These are phyloP conservation scores for Pyrus betulifolia DNA, from an alignment of 306 rosid genomes.

Conservation along the genomic window DNA sequence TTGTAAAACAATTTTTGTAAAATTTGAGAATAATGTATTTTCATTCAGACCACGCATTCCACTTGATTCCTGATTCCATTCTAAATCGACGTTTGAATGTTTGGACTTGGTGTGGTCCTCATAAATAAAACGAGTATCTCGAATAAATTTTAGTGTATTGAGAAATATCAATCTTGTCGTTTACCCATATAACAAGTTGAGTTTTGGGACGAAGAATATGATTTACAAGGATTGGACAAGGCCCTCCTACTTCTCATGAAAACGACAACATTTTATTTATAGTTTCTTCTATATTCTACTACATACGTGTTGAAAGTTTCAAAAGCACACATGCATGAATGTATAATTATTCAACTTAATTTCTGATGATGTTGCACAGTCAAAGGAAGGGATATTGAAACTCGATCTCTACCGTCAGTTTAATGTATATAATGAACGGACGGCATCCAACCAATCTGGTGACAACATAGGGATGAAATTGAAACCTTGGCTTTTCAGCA, in stretches of 20 bases:
- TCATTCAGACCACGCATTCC: neutral
- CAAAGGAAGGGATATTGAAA: neutral
- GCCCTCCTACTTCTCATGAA: too few species aligned
- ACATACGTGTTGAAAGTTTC: too few species aligned
- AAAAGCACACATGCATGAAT: too few species aligned
- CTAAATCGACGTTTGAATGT: neutral
- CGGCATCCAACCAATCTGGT: neutral
- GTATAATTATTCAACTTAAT: too few species aligned
- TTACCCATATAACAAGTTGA: too few species aligned
- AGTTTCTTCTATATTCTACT: too few species aligned
- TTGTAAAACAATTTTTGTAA: neutral
- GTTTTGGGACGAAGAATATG: too few species aligned
- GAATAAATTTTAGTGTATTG: too few species aligned
- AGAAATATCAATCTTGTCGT: too few species aligned
- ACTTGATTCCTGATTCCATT: neutral
- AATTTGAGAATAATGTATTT: neutral
- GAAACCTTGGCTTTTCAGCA: neutral
- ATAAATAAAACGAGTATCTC: too few species aligned
- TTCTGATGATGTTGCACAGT: neutral
- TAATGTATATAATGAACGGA: constrained; percentile 7
- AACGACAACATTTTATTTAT: too few species aligned
- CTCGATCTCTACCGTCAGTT: constrained; percentile 27
- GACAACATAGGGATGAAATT: neutral
- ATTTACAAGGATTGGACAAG: too few species aligned
- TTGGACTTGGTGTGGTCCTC: neutral